Evolutionary conservation across 257 asterid species (phyloP), one percentile per base, ranked within the genome.

Genomic region (Solanum pimpinellifolium): DNA sequence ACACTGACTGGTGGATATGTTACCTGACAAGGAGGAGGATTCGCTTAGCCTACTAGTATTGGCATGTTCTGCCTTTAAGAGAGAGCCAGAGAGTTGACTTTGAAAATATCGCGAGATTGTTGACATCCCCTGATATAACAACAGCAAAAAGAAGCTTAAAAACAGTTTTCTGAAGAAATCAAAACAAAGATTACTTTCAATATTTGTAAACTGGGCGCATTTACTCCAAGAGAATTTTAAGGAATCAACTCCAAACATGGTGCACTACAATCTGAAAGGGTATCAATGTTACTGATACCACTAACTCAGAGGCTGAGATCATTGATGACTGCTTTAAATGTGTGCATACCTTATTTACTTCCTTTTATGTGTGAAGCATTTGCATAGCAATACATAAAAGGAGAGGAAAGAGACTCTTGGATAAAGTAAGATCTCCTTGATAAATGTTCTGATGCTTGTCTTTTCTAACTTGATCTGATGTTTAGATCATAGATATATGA

Each of bases 31-130:
- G 77, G 95, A 87, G 25, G 89, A 92, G 86, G 94, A 84, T 76
- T 82, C 89, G 75, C 90, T 86, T 87, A 88, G 94, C 84, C 86
- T 88, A 86, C 77, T 66, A 75, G 88, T 78, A 91, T 86, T 90
- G 74, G 74, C 87, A 87, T 60, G 89, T 41, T 77, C 91, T 83
- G 86, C 89, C 88, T 89, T 90, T 42, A 90, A 89, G 85, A 83
- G 39, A 87, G 92, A 87, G 89, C 89, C 88, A 21, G 93, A 88
- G 59, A 83, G 90, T 42, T 86, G 90, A 85, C 92, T 91, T 42
- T 69, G 92, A 84, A 95, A 94, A 89, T 91, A 96, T 87, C 93
- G 94, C 37, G 91, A 90, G 90, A 96, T 94, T 35, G 99, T 92
- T 86, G 95, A 86, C 73, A 88, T 91, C 89, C 93, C 95, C 98